Evolutionary conservation across 371 early-diverging fungal genomes (phyloP).

Genomic region (Syncephalastrum sp.): DNA sequence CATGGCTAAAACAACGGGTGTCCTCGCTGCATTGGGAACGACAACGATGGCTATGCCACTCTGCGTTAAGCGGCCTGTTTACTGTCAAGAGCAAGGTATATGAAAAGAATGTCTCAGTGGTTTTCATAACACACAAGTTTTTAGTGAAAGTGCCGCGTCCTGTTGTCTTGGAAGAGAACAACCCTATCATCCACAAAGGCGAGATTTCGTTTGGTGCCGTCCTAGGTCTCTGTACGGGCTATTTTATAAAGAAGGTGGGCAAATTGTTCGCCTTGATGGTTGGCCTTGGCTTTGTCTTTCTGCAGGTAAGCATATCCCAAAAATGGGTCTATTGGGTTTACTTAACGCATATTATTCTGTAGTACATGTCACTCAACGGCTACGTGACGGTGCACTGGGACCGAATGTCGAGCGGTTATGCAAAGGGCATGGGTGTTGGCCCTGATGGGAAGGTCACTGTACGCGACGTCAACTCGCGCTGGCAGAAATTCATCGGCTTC

Average conservation of each 20-base stretch:
- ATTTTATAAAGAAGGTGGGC: slow-evolving; percentile 45
- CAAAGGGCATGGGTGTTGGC: slow-evolving; percentile 40
- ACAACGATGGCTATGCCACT: too few relatives aligned
- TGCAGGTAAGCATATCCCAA: slow-evolving; percentile 30
- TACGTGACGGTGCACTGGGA: slow-evolving; percentile 60
- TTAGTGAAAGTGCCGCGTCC: too few relatives aligned
- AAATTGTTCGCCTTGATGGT: slow-evolving; percentile 38
- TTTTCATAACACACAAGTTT: too few relatives aligned
- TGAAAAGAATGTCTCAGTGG: too few relatives aligned
- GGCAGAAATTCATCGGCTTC: slow-evolving; percentile 42
- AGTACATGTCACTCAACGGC: slow-evolving; percentile 52
- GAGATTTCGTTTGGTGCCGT: slow-evolving; percentile 47
- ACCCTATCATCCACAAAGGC: slow-evolving; percentile 29
- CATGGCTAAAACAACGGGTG: too few relatives aligned
- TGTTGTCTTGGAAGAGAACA: slow-evolving; percentile 1
- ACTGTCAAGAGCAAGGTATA: too few relatives aligned
- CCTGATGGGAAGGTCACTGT: slow-evolving; percentile 51
- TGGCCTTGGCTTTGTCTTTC: slow-evolving; percentile 43
- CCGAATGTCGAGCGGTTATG: slow-evolving; percentile 43
- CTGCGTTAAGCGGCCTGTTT: too few relatives aligned
- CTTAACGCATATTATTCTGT: slow-evolving; percentile 1
- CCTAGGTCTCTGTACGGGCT: slow-evolving; percentile 50
- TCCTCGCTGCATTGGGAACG: too few relatives aligned
- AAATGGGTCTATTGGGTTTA: background rate
- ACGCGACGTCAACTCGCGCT: slow-evolving; percentile 38